A percentile compares a stretch with the other conserved stretches of the same genome.
These are phyloP conservation scores for Oidium heveae DNA, from an alignment of 2,329 filamentous ascomycete species.

Conservation along the genomic window DNA sequence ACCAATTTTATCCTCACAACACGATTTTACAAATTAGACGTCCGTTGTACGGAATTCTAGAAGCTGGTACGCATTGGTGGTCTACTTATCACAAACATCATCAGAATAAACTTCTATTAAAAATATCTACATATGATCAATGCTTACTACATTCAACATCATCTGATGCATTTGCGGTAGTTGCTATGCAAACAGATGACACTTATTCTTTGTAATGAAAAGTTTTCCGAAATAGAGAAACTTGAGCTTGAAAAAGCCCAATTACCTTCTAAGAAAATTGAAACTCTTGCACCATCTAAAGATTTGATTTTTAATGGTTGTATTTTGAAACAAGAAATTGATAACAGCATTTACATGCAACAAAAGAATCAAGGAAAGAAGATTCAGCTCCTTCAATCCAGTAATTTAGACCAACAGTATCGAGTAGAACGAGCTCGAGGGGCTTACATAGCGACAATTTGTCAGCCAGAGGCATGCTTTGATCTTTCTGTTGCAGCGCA, in stretches of 20 bases:
- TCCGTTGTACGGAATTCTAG: background rate
- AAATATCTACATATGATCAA: slow-evolving; percentile 1
- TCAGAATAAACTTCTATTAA: background rate
- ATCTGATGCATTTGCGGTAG: background rate
- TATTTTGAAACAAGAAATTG: no score
- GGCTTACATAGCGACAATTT: no score
- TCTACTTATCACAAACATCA: slow-evolving; percentile 1
- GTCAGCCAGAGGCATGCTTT: no score
- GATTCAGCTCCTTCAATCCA: background rate
- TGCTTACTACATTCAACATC: background rate
- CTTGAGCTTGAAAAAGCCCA: background rate
- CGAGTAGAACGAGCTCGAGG: background rate
- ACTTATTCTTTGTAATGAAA: background rate
- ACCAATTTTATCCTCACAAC: background rate
- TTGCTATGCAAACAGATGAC: slow-evolving; percentile 2
- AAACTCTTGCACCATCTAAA: background rate
- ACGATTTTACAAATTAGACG: background rate
- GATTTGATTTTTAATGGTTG: slow-evolving; percentile 1
- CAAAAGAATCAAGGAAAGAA: background rate
- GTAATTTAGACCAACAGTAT: background rate
- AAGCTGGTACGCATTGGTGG: background rate
- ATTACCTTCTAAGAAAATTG: background rate
- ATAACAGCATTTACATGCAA: background rate
- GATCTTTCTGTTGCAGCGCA: no score
- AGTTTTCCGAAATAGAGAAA: background rate